phyloP scores from a whole-genome alignment of 805 yeast genomes.

The Hemisphaericaspora nanyangensis region DNA sequence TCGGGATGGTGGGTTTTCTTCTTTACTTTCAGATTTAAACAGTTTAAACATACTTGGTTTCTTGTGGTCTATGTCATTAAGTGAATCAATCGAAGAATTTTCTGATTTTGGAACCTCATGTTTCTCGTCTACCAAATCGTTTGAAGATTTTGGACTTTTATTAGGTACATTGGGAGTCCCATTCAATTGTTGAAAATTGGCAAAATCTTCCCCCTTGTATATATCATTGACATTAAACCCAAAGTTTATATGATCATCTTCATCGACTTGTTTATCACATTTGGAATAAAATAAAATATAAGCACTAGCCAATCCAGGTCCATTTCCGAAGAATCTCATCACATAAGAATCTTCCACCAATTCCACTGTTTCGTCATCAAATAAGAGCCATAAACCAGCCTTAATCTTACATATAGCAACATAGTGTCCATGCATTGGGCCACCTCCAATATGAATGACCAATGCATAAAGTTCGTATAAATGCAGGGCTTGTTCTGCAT shows the following conservation, averaged over 20 bases:
- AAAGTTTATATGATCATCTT: constrained; percentile 24
- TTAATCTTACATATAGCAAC: constrained; percentile 80
- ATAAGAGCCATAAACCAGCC: constrained; percentile 81
- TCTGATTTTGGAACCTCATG: constrained; percentile 1
- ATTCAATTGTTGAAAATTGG: constrained; percentile 13
- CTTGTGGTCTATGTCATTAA: constrained; percentile 5
- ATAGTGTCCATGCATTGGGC: constrained; percentile 97
- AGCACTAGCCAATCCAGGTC: constrained; percentile 85
- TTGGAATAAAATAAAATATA: constrained; percentile 77
- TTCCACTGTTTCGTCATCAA: constrained; percentile 95
- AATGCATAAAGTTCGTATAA: constrained; percentile 80
- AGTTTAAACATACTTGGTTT: constrained; percentile 22
- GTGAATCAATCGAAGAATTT: constrained; percentile 4
- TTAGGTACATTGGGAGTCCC: constrained; percentile 3
- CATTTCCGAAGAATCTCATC: constrained; percentile 81
- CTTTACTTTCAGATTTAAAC: constrained; percentile 21
- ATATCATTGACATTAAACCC: constrained; percentile 30
- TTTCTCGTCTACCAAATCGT: constrained; percentile 3
- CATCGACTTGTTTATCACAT: constrained; percentile 25
- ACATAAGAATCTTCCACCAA: constrained; percentile 81
- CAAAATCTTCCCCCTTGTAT: constrained; percentile 31
- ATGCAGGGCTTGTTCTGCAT: constrained; percentile 40
- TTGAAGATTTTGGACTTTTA: constrained; percentile 5
- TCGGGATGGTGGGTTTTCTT: constrained; percentile 3
- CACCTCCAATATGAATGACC: constrained; percentile 94